phyloP scores from a whole-genome alignment of 2,329 filamentous ascomycete species.

The Alternaria consortialis region DNA sequence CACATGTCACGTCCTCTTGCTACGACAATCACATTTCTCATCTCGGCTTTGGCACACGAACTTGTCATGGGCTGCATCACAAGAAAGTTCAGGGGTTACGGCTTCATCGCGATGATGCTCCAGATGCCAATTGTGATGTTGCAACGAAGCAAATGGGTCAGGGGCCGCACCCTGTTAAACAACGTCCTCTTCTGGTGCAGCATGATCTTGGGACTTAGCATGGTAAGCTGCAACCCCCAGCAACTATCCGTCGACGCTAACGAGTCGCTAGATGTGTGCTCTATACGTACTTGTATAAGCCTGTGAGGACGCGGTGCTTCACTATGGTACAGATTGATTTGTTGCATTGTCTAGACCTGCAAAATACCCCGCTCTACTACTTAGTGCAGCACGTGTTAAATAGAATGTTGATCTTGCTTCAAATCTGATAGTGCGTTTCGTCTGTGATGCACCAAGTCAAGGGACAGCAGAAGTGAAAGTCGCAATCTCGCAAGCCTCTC shows the following conservation, averaged over 20 bases:
- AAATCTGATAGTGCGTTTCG: not conserved
- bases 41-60: constrained; percentile 89
- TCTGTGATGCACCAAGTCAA: not conserved
- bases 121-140: constrained; percentile 95
- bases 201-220: constrained; percentile 85
- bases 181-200: constrained; percentile 86
- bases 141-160: constrained; percentile 81
- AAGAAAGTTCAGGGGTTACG: constrained; percentile 94
- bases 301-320: not conserved
- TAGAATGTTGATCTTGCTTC: not conserved
- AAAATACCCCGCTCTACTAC: constrained; percentile 29
- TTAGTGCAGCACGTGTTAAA: not conserved
- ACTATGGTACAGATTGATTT: not conserved
- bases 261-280: constrained; percentile 46
- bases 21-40: constrained; percentile 89
- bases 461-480: not conserved
- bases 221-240: constrained; percentile 64
- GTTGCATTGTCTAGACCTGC: constrained; percentile 12
- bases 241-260: not conserved
- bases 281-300: constrained; percentile 50
- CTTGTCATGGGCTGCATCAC: constrained; percentile 98
- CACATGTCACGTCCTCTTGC: constrained; percentile 79
- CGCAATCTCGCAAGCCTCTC: constrained; percentile 15
- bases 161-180: constrained; percentile 76
- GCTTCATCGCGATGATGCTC: constrained; percentile 93